Conservation (phyloP, 2,329 filamentous ascomycete genomes). For the Thelonectria rubi region DNA sequence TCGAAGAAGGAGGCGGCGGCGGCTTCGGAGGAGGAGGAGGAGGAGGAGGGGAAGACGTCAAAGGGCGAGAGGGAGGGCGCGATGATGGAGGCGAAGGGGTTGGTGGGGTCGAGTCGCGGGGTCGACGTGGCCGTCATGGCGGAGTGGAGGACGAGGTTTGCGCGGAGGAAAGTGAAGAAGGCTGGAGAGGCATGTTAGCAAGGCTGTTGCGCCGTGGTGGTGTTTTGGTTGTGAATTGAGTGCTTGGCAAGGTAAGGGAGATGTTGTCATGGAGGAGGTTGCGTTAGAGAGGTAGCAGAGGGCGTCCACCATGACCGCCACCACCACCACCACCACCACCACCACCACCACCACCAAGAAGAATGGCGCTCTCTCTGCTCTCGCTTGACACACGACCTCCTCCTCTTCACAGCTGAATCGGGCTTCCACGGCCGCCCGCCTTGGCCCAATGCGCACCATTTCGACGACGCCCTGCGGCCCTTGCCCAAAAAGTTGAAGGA, state of each 20-base stretch:
- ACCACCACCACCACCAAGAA: background rate
- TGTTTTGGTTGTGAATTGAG: background rate
- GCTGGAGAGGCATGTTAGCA: conserved; percentile 58
- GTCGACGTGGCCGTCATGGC: conserved; percentile 71
- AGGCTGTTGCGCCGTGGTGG: conserved; percentile 2
- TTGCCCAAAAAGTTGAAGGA: conserved; percentile 1
- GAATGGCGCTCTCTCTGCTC: background rate
- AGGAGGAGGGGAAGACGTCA: conserved; percentile 55
- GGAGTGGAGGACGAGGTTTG: conserved; percentile 77
- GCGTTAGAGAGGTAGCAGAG: background rate
- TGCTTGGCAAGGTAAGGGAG: no score
- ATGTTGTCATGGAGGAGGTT: background rate
- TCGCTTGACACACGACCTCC: background rate
- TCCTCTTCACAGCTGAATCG: background rate
- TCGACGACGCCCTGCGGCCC: conserved; percentile 5
- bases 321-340: background rate
- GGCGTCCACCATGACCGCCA: background rate
- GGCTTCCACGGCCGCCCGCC: background rate
- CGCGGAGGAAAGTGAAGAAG: conserved; percentile 83
- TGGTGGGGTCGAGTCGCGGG: conserved; percentile 66
- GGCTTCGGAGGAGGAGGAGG: conserved; percentile 50
- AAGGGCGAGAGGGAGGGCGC: conserved; percentile 64
- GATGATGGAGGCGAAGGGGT: conserved; percentile 46
- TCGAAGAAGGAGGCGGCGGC: conserved; percentile 67
- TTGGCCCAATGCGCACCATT: conserved; percentile 3